phyloP scores from a whole-genome alignment of 2,329 filamentous ascomycete species.

The Ophiocordyceps camponoti-floridani region DNA sequence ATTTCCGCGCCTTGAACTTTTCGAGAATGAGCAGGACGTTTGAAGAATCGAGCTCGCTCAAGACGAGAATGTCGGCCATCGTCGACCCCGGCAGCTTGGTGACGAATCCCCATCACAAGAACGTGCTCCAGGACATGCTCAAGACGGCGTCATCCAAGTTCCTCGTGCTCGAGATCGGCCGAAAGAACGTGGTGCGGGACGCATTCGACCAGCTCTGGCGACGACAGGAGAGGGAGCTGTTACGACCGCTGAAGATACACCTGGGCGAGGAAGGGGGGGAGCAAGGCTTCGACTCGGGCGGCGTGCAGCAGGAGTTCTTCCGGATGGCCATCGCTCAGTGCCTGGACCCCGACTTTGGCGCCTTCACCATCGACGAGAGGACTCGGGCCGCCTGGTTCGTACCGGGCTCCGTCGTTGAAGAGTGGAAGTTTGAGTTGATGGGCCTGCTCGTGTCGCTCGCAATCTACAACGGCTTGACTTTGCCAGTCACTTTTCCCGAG shows the following conservation, averaged over 20 bases:
- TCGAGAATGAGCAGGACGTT: conserved; percentile 67
- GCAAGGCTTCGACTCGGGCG: conserved; percentile 81
- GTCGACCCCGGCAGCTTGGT: conserved; percentile 36
- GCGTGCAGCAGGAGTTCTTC: conserved; percentile 95
- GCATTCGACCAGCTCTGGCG: conserved; percentile 82
- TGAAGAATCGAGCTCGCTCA: conserved; percentile 45
- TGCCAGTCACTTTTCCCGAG: conserved; percentile 77
- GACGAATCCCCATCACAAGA: conserved; percentile 37
- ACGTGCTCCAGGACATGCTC: conserved; percentile 43
- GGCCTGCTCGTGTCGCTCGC: conserved; percentile 80
- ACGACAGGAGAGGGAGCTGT: conserved; percentile 61
- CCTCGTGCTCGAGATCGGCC: conserved; percentile 49
- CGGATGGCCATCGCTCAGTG: conserved; percentile 65
- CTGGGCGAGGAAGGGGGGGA: conserved; percentile 71
- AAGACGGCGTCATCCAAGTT: conserved; percentile 52
- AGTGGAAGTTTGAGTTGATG: conserved; percentile 81
- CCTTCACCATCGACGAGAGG: conserved; percentile 60
- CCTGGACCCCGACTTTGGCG: conserved; percentile 58
- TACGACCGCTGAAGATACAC: conserved; percentile 74
- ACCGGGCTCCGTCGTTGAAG: conserved; percentile 61
- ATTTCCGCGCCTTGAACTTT: conserved; percentile 80
- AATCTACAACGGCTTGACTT: conserved; percentile 79
- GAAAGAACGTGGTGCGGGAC: conserved; percentile 51
- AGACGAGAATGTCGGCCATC: conserved; percentile 36
- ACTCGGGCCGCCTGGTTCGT: conserved; percentile 80